A percentile compares a stretch with the other conserved stretches of the same genome.
These are phyloP conservation scores for Cudoniella acicularis DNA, from an alignment of 495 filamentous ascomycete genomes.

Conservation along the genomic window DNA sequence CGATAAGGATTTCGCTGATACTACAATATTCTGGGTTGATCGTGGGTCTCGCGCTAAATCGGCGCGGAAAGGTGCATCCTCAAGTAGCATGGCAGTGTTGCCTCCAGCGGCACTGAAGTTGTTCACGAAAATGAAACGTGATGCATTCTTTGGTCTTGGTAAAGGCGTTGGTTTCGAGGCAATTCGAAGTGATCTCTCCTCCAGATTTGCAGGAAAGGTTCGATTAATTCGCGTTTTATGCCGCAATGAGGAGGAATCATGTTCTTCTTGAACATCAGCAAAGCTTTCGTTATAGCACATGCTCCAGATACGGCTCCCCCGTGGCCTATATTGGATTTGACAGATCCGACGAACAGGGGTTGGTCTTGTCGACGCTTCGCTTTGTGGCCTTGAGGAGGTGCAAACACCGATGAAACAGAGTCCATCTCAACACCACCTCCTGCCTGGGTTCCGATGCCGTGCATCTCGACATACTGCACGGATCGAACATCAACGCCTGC, in stretches of 20 bases:
- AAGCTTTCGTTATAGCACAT: slow-evolving; percentile 73
- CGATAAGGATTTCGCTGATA: slow-evolving; percentile 56
- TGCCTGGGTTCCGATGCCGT: slow-evolving; percentile 81
- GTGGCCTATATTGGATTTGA: slow-evolving; percentile 87
- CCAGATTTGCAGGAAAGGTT: slow-evolving; percentile 71
- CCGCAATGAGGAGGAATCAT: slow-evolving; percentile 81
- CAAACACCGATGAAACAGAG: slow-evolving; percentile 75
- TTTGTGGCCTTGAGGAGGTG: neutral
- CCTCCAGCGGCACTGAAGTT: slow-evolving; percentile 46
- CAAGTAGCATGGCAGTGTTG: slow-evolving; percentile 59
- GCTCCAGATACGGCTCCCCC: slow-evolving; percentile 85
- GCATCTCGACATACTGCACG: slow-evolving; percentile 83
- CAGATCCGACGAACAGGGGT: slow-evolving; percentile 75
- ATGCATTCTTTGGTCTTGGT: slow-evolving; percentile 53
- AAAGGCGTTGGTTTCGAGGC: slow-evolving; percentile 56
- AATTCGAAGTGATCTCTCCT: slow-evolving; percentile 70
- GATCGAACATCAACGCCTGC: slow-evolving; percentile 66
- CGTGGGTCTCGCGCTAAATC: slow-evolving; percentile 40
- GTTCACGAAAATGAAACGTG: slow-evolving; percentile 49
- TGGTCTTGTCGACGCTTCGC: slow-evolving; percentile 57
- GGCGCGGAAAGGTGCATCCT: slow-evolving; percentile 44
- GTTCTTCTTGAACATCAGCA: slow-evolving; percentile 75
- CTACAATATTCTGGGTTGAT: slow-evolving; percentile 46
- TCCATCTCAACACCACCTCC: slow-evolving; percentile 77
- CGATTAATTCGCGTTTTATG: slow-evolving; percentile 79